A percentile compares a stretch with the other conserved stretches of the same genome.
Conservation (phyloP, 108 stramenopile species). For the Nannochloropsis gaditana region DNA sequence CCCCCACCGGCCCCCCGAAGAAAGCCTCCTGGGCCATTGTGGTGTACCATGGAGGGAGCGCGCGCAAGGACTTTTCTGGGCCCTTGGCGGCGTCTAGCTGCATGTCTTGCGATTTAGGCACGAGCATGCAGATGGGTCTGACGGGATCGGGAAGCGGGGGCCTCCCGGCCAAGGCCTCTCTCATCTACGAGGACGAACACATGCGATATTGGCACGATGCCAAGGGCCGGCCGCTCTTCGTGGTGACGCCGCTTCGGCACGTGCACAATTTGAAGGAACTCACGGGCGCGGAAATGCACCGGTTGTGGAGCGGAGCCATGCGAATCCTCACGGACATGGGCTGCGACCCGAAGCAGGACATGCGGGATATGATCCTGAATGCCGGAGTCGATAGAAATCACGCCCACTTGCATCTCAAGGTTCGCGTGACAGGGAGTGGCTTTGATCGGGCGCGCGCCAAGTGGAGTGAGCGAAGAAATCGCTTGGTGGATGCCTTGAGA, state of each 20-base stretch:
- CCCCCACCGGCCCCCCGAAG: background rate
- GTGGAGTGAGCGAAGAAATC: constrained; percentile 1
- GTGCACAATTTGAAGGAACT: constrained; percentile 17
- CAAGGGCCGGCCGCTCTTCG: background rate
- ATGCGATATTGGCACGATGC: constrained; percentile 19
- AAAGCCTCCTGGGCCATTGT: background rate
- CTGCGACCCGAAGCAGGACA: background rate
- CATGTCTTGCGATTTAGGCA: background rate
- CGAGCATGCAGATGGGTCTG: constrained; percentile 17
- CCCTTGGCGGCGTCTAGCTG: constrained; percentile 10
- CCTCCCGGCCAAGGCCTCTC: constrained; percentile 3
- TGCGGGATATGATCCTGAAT: background rate
- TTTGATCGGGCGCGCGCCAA: background rate
- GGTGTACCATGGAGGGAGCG: background rate
- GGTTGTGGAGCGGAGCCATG: background rate
- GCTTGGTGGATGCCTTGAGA: background rate
- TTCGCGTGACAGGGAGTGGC: background rate
- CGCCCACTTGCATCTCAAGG: background rate
- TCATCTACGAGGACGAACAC: background rate
- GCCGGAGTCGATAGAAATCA: background rate
- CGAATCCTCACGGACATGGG: background rate
- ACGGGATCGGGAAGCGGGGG: background rate
- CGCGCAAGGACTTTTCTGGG: constrained; percentile 8
- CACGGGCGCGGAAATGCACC: constrained; percentile 11
- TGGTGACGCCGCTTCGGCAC: background rate